Conservation (phyloP, 2,329 filamentous ascomycete species). For the Cytospora piceae region DNA sequence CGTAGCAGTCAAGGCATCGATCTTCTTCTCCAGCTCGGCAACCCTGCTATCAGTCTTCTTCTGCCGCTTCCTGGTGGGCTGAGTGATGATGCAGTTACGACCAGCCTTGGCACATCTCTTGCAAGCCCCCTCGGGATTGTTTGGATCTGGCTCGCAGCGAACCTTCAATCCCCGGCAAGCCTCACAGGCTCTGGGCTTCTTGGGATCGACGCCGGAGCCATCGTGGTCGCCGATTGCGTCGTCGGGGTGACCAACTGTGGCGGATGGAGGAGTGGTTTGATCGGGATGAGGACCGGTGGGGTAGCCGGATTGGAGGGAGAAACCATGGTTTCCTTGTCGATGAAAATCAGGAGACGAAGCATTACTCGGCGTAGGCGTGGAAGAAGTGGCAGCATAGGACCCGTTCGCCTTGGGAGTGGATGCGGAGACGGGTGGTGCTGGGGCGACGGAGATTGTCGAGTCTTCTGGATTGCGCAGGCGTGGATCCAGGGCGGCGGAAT, state of each 20-base stretch:
- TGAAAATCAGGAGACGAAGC: constrained; percentile 25
- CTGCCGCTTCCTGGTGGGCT: constrained; percentile 75
- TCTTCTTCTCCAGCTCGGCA: constrained; percentile 89
- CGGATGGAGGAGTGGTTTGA: constrained; percentile 27
- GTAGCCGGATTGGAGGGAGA: not conserved
- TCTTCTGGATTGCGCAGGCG: constrained; percentile 28
- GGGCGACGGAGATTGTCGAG: constrained; percentile 22
- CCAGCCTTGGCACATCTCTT: constrained; percentile 80
- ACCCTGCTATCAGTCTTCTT: constrained; percentile 92
- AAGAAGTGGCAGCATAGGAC: constrained; percentile 10
- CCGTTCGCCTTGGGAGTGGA: constrained; percentile 16
- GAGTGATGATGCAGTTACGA: constrained; percentile 77
- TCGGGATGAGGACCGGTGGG: constrained; percentile 1
- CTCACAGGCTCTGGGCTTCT: constrained; percentile 74
- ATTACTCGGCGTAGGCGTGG: constrained; percentile 19
- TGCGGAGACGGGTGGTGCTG: constrained; percentile 1
- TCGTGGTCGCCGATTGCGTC: constrained; percentile 27
- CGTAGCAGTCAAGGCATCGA: constrained; percentile 83
- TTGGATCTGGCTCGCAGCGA: constrained; percentile 77
- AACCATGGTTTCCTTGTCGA: constrained; percentile 9
- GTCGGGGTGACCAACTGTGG: constrained; percentile 12
- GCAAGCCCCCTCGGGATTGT: constrained; percentile 65
- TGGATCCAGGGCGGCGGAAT: constrained; percentile 30
- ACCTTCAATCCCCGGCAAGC: constrained; percentile 79
- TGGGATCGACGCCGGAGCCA: constrained; percentile 52